Evolutionary conservation across 2,329 filamentous ascomycete genomes (phyloP).

Genomic region (Tricladium varicosporioides): DNA sequence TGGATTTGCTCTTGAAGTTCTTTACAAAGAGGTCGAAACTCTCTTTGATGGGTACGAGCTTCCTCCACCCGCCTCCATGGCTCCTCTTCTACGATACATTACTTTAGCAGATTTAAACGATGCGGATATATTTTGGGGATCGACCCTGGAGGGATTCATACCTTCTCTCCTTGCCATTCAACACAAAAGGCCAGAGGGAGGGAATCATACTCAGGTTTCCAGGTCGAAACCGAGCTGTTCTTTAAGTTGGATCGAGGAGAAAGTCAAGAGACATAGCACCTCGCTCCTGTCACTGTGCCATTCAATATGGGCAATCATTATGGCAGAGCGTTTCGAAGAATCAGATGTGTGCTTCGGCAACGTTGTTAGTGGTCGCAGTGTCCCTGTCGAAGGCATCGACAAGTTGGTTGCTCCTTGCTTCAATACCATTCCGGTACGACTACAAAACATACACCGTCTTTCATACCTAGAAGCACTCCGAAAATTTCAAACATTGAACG

Average conservation of each 20-base stretch:
- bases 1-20: constrained; percentile 68
- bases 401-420: constrained; percentile 85
- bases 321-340: constrained; percentile 54
- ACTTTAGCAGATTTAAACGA: constrained; percentile 45
- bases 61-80: constrained; percentile 52
- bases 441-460: constrained; percentile 55
- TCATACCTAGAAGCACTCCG: constrained; percentile 34
- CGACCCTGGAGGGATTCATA: constrained; percentile 51
- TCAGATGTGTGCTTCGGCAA: constrained; percentile 83
- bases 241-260: constrained; percentile 42
- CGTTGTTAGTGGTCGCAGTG: constrained; percentile 74
- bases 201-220: constrained; percentile 10
- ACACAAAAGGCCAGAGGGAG: background rate
- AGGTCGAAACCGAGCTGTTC: constrained; percentile 8
- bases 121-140: constrained; percentile 65
- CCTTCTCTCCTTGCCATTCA: constrained; percentile 28
- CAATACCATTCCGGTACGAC: constrained; percentile 77
- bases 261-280: constrained; percentile 51
- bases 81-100: constrained; percentile 61
- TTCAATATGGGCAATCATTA: constrained; percentile 66
- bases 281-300: constrained; percentile 69
- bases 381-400: constrained; percentile 64
- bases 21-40: constrained; percentile 70
- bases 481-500: constrained; percentile 46
- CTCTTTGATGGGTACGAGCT: constrained; percentile 49